Conservation (phyloP, 345 rosid species). For the Boechera retrofracta region DNA sequence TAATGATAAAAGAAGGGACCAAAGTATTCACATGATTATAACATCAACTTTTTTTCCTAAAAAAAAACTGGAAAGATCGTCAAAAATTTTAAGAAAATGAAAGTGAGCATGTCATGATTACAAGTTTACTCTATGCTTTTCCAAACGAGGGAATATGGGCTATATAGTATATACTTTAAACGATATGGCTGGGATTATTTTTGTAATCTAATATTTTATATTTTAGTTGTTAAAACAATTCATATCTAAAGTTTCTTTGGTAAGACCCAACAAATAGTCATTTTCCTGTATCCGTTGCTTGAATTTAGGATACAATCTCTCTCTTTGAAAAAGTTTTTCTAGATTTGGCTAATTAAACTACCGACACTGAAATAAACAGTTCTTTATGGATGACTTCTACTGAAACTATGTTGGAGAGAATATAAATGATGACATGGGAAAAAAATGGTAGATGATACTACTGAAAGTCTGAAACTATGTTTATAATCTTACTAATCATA, state of each 20-base stretch:
- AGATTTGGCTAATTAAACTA: conserved; percentile 6
- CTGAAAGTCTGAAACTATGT: background rate
- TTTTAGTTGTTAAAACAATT: background rate
- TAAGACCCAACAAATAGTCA: background rate
- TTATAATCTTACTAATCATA: background rate
- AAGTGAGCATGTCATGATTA: conserved; percentile 19
- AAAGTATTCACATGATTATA: conserved; percentile 16
- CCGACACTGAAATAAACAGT: conserved; percentile 17
- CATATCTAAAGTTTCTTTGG: background rate
- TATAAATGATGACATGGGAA: background rate
- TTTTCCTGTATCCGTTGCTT: background rate
- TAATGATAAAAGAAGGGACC: conserved; percentile 9
- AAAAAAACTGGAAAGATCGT: background rate
- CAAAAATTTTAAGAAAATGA: background rate
- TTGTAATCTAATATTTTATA: background rate
- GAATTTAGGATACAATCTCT: background rate
- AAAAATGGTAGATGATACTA: background rate
- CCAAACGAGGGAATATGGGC: background rate
- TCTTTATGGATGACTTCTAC: background rate
- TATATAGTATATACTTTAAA: no score
- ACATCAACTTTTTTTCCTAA: background rate
- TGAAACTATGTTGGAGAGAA: background rate
- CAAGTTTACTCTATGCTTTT: conserved; percentile 9
- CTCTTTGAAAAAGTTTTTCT: background rate
- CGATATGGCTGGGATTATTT: background rate